Conservation (phyloP, 768 basidiomycete genomes). For the Neoboletus brunneissimus region DNA sequence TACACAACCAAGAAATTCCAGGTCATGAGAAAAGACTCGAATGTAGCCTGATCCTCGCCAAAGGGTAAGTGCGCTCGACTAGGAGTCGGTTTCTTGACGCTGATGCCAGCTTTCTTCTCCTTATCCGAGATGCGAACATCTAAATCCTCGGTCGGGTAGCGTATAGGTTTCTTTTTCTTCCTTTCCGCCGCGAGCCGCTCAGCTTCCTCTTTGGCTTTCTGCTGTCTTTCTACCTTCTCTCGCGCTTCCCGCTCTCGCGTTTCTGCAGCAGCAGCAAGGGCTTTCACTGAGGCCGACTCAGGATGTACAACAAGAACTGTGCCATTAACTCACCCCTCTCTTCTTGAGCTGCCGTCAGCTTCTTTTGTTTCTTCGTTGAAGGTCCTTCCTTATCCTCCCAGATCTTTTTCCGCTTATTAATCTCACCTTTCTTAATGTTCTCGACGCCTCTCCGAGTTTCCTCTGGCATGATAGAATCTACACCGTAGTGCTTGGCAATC, state of each 20-base stretch:
- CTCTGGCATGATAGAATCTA: conserved; percentile 83
- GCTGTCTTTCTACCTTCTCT: conserved; percentile 66
- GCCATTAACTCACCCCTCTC: conserved; percentile 54
- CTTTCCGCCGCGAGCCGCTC: conserved; percentile 71
- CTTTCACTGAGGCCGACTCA: conserved; percentile 24
- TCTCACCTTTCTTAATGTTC: conserved; percentile 79
- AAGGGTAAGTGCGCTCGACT: conserved; percentile 66
- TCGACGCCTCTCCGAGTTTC: conserved; percentile 78
- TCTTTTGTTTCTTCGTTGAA: conserved; percentile 79
- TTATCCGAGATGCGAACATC: conserved; percentile 78
- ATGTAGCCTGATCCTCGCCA: conserved; percentile 56
- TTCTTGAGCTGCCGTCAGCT: conserved; percentile 68
- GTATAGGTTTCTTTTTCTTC: conserved; percentile 86
- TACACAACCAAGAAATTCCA: conserved; percentile 96
- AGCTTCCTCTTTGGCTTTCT: conserved; percentile 64
- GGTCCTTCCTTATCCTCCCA: conserved; percentile 88
- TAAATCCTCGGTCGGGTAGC: conserved; percentile 91
- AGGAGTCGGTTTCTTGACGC: conserved; percentile 62
- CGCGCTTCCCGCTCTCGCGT: conserved; percentile 68
- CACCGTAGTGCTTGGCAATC: conserved; percentile 82
- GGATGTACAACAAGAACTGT: conserved; percentile 5
- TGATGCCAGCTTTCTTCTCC: conserved; percentile 78
- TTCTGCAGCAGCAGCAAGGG: conserved; percentile 43
- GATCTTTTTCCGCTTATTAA: conserved; percentile 88
- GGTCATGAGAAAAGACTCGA: conserved; percentile 84